Conservation (phyloP, 352 stramenopile genomes). For the Phytopythium vexans region DNA sequence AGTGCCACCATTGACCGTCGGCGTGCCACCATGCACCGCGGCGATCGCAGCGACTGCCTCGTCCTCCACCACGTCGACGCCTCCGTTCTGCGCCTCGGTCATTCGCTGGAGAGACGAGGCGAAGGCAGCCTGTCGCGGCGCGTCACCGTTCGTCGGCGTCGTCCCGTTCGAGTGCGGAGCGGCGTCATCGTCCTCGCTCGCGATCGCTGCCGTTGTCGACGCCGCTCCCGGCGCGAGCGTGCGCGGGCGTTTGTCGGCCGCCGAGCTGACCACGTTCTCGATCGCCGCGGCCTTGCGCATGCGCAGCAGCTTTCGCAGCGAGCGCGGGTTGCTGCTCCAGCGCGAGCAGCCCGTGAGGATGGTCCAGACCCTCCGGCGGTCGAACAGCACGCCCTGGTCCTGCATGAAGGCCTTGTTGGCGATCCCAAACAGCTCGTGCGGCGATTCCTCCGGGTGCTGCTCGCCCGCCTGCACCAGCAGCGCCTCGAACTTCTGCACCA, state of each 20-base stretch:
- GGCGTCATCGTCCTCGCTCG: background rate
- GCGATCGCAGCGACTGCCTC: conserved; percentile 6
- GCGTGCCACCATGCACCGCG: background rate
- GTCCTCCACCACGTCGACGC: conserved; percentile 1
- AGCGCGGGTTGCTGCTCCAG: conserved; percentile 10
- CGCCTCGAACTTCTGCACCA: conserved; percentile 10
- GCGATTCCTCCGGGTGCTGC: background rate
- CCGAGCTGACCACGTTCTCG: background rate
- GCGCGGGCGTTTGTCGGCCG: background rate
- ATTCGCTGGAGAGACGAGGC: background rate
- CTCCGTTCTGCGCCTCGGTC: background rate
- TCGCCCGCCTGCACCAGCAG: conserved; percentile 3
- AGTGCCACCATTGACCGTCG: background rate
- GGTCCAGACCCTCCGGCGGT: conserved; percentile 6
- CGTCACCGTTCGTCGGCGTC: background rate
- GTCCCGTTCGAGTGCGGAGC: conserved; percentile 2
- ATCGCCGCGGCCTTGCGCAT: conserved; percentile 6
- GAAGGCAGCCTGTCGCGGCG: background rate
- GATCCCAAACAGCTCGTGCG: conserved; percentile 1
- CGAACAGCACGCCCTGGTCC: conserved; percentile 7
- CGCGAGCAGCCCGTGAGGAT: conserved; percentile 3
- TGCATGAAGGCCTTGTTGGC: conserved; percentile 6
- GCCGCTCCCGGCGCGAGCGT: background rate
- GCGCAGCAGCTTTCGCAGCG: conserved; percentile 9
- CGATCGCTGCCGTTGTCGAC: background rate